These are phyloP conservation scores for Climacium dendroides DNA, from an alignment of 225 moss, liverwort and hornwort genomes.

Conservation along the genomic window DNA sequence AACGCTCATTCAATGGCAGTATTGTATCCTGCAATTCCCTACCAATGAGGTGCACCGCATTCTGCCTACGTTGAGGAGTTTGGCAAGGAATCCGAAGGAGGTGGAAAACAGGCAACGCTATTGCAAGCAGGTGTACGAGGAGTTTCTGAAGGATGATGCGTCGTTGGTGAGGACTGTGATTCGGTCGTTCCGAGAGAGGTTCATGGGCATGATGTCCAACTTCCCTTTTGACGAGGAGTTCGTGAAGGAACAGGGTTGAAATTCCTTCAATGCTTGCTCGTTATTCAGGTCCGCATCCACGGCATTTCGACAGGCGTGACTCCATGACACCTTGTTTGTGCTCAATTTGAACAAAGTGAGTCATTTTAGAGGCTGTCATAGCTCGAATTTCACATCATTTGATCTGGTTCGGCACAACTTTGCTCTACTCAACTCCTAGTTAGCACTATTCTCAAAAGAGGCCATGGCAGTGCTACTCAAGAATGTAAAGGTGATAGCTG, in stretches of 20 bases:
- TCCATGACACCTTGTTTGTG: not conserved
- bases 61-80: constrained; percentile 24
- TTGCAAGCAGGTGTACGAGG: constrained; percentile 30
- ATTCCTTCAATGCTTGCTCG: not conserved
- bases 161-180: constrained; percentile 25
- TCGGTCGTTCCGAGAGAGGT: constrained; percentile 39
- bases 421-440: not conserved
- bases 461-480: not conserved
- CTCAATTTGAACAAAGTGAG: not conserved
- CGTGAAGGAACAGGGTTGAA: not conserved
- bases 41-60: constrained; percentile 37
- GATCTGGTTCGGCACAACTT: not conserved
- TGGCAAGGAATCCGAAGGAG: constrained; percentile 5
- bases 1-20: constrained; percentile 53
- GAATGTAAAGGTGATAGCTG: not conserved
- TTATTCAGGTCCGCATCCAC: not conserved
- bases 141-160: constrained; percentile 39
- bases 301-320: not conserved
- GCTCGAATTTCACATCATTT: not conserved
- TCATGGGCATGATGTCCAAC: constrained; percentile 37
- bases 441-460: not conserved
- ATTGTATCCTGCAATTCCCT: constrained; percentile 49
- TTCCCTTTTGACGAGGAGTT: not conserved
- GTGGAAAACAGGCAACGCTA: constrained; percentile 39
- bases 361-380: not conserved